phyloP scores from a whole-genome alignment of 345 rosid species.

The Citropsis articulata region DNA sequence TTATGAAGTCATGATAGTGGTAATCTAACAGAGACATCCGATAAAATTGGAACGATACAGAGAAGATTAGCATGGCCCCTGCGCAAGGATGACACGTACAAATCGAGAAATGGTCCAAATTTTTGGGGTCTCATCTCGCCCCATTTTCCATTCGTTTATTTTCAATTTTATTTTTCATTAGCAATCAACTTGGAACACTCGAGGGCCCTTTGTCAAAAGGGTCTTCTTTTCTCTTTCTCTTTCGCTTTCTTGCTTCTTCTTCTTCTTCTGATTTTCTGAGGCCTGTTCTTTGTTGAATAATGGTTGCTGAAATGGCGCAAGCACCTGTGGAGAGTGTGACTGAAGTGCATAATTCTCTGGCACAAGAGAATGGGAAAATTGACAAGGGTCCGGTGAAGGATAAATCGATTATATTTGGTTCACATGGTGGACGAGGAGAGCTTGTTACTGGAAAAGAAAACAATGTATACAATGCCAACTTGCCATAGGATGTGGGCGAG shows the following conservation, averaged over 20 bases:
- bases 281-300: constrained; percentile 26
- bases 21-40: constrained; percentile 19
- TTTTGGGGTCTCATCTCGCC: constrained; percentile 32
- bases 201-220: constrained; percentile 24
- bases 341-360: constrained; percentile 30
- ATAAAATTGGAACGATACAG: no score
- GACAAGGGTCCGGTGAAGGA: constrained; percentile 37
- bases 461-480: constrained; percentile 37
- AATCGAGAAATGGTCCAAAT: constrained; percentile 57
- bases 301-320: constrained; percentile 78
- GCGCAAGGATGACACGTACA: no score
- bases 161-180: not conserved
- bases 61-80: no score
- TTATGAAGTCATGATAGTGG: no score
- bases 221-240: constrained; percentile 1
- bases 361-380: constrained; percentile 46
- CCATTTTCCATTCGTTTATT: not conserved
- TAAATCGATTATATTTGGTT: constrained; percentile 53
- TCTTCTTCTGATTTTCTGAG: constrained; percentile 13
- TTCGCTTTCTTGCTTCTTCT: not conserved
- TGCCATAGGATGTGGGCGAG: constrained; percentile 61
- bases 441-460: constrained; percentile 38
- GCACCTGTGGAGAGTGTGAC: constrained; percentile 45
- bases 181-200: constrained; percentile 11
- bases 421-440: constrained; percentile 41